Evolutionary conservation across 2,329 filamentous ascomycete genomes (phyloP).

Genomic region (Epichloe glyceriae): DNA sequence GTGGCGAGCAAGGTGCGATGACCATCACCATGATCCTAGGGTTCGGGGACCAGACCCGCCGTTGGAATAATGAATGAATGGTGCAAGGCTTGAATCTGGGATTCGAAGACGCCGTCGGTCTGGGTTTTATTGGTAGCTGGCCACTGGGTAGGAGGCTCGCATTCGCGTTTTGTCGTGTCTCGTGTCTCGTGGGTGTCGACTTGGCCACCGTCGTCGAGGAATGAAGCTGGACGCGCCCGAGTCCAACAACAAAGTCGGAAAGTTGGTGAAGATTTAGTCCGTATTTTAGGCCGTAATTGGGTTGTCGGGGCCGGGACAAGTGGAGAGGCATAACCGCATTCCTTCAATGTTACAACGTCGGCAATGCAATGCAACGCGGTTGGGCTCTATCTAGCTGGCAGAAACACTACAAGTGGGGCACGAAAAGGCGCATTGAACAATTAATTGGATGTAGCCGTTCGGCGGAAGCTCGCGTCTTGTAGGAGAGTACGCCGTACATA

Average conservation of each 20-base stretch:
- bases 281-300: background rate
- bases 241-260: background rate
- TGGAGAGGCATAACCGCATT: background rate
- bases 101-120: background rate
- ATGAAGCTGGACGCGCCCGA: background rate
- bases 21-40: constrained; percentile 7
- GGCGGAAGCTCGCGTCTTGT: too few relatives aligned
- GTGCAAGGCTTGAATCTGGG: background rate
- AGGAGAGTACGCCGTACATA: too few relatives aligned
- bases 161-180: background rate
- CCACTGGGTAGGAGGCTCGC: background rate
- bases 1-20: background rate
- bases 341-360: too few relatives aligned
- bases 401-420: background rate
- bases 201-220: background rate
- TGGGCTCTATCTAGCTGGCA: background rate
- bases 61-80: background rate
- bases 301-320: background rate
- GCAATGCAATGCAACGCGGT: background rate
- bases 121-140: background rate
- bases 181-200: background rate
- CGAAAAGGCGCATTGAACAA: too few relatives aligned
- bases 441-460: too few relatives aligned
- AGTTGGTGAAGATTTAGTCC: background rate
- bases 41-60: background rate